Base-by-base conservation (phyloP, 352 stramenopile genomes). In the Stephanocyclus meneghinianus region DNA sequence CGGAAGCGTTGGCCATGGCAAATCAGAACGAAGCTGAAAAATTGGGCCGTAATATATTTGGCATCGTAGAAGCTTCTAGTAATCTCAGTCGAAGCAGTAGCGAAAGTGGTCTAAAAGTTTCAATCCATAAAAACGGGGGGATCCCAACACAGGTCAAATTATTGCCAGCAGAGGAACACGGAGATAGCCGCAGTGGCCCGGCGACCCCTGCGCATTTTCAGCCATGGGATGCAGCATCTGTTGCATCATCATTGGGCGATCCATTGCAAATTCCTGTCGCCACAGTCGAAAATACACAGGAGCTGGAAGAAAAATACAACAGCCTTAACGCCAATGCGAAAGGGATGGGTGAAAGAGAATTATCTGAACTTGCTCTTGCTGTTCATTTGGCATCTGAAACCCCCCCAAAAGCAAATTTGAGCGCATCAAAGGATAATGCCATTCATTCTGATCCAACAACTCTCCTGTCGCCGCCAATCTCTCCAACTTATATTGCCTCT, bases 41-140 rank as follows among this genome's bases (percentile, higher is more conserved):
- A 44, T 11, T 10, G 42, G 45, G 45, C n/a, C 45, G 11, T 18
- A 26, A 2, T 5, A 62, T 59, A 26, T 64, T 51, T 35, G 53
- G 45, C 35, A 74, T 68, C 30, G 29, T 74, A 2, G 62, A 78
- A 62, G 68, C 72, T 4, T 76, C 66, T 1, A 70, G 53, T 30
- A 81, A 69, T 32, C 32, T 81, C 10, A 81, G 74, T 26, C 29
- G 74, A 26, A 81, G 74, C 32, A 68, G 51, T 30, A 71, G 60
- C 32, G 75, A 78, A 30, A 76, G 57, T 44, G 55, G 55, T 3
- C 16, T 59, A 3, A 59, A 59, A 11, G 18, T 32, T 21, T 45
- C 26, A 2, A 9, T 29, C 2, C 11, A 26, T 51, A 16, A 62
- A 30, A 10, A 61, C 5, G 42, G 10, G 6, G 40, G 37, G 8